Evolutionary conservation across 768 basidiomycete species (phyloP).

Genomic region (Boletus subcaerulescens): DNA sequence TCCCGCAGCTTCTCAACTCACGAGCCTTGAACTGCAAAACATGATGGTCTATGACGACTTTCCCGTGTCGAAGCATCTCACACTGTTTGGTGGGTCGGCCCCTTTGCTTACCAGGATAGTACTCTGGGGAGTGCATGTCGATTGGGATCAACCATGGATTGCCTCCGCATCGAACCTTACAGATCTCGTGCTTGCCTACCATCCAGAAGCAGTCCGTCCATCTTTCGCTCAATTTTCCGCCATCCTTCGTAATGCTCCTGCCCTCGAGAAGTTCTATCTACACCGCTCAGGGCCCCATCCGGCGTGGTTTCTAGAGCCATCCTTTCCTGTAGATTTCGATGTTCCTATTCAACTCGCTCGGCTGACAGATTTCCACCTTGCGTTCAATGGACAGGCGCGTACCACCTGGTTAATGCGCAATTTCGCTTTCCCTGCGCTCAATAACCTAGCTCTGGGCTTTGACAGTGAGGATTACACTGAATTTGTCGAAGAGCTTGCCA

Average conservation of each 20-base stretch:
- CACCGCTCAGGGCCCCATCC: slow-evolving; percentile 55
- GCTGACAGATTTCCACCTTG: slow-evolving; percentile 40
- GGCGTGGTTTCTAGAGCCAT: slow-evolving; percentile 32
- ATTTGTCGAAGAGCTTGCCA: slow-evolving; percentile 42
- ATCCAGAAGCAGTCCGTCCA: slow-evolving; percentile 61
- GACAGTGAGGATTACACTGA: slow-evolving; percentile 55
- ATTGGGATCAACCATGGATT: slow-evolving; percentile 51
- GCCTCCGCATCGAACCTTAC: slow-evolving; percentile 32
- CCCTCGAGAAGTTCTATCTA: slow-evolving; percentile 51
- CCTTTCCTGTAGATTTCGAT: slow-evolving; percentile 24
- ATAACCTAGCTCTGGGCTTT: slow-evolving; percentile 48
- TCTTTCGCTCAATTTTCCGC: slow-evolving; percentile 49
- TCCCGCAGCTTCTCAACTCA: slow-evolving; percentile 51
- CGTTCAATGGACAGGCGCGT: slow-evolving; percentile 52
- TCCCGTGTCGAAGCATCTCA: slow-evolving; percentile 36
- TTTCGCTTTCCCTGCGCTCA: slow-evolving; percentile 36
- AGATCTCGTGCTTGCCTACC: slow-evolving; percentile 60
- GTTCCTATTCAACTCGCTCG: slow-evolving; percentile 27
- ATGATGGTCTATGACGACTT: slow-evolving; percentile 24
- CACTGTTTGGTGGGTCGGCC: slow-evolving; percentile 49
- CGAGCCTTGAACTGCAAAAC: slow-evolving; percentile 51
- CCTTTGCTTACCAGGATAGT: slow-evolving; percentile 49
- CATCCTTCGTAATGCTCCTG: slow-evolving; percentile 52
- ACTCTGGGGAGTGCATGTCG: too few species aligned
- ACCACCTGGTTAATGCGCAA: slow-evolving; percentile 17